Evolutionary conservation across 202 grass and related monocot genomes (phyloP), one percentile per base, ranked within the genome.

Genomic region (Hordeum pubiflorum): DNA sequence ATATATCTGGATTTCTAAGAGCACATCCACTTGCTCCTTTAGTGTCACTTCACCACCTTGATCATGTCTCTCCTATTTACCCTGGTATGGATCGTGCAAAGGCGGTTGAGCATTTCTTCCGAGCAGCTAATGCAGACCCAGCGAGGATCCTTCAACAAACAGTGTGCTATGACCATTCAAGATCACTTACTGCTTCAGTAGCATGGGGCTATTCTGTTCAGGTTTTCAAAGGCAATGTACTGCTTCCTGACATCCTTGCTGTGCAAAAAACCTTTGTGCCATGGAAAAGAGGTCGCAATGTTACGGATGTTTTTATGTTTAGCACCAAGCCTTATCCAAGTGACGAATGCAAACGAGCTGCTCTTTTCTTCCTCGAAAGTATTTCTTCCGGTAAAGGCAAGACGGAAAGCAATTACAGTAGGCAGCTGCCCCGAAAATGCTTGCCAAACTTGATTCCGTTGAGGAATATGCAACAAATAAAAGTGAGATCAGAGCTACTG

Each of bases 21-120:
- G 76, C 92, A 21, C 92, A 99, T 84, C 90, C 96, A 59, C 82
- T 99, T 79, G 56, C 86, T 34, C 85, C 96, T 77, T 56, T 99
- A 65, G 80, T 95, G 72, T 95, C 96, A 44, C 83, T 99, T 76
- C 92, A 99, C 90, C 96, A 99, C 55, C 80, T 99, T 26, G 90
- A 99, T 82, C 37, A 70, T 34, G 87, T 95, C 0, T 84, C 91
- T 46, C 90, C 92, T 73, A 57, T 99, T 61, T 95, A 93, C 48
- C 92, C 96, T 46, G 89, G 89, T 41, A 90, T 93, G 82, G 90
- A 94, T 70, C 87, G 79, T 5, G 44, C 66, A 33, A 87, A 62
- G 56, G 89, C 92, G 3, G 61, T 89, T 24, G 48, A 84, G 32
- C 89, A 91, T 84, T 89, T 99, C 62, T 91, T 90, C 71, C 40